A percentile compares a stretch with the other conserved stretches of the same genome.
Conservation (phyloP, 78 protist genomes). For the Speleostelium caveatum region DNA sequence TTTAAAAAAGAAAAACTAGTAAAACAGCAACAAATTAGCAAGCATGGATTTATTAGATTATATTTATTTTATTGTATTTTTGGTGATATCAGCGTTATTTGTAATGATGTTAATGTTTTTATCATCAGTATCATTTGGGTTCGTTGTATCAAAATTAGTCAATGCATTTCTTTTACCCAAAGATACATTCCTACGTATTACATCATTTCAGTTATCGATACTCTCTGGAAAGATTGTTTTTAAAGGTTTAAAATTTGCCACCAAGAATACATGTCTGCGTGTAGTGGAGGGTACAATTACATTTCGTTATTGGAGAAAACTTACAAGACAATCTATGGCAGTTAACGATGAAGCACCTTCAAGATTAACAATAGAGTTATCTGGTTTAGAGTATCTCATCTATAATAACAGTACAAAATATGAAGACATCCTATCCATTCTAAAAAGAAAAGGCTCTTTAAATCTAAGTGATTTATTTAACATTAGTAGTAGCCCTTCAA, state of each 20-base stretch:
- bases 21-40: too few relatives aligned
- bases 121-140: slow-evolving; percentile 62
- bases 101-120: slow-evolving; percentile 57
- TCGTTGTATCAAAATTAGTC: slow-evolving; percentile 43
- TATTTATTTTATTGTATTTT: slow-evolving; percentile 49
- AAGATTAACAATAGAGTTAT: slow-evolving; percentile 24
- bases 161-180: slow-evolving; percentile 48
- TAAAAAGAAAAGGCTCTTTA: neutral
- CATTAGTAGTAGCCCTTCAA: neutral
- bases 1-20: too few relatives aligned
- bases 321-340: slow-evolving; percentile 31
- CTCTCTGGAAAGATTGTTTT: slow-evolving; percentile 46
- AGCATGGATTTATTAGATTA: slow-evolving; percentile 30
- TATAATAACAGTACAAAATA: slow-evolving; percentile 67
- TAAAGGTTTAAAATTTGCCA: slow-evolving; percentile 65
- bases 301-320: slow-evolving; percentile 56
- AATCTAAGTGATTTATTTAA: slow-evolving; percentile 7
- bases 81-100: slow-evolving; percentile 51
- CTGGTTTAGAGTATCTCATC: slow-evolving; percentile 75
- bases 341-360: slow-evolving; percentile 35
- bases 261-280: slow-evolving; percentile 53
- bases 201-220: slow-evolving; percentile 46
- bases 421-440: slow-evolving; percentile 59
- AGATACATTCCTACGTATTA: slow-evolving; percentile 37
- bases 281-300: slow-evolving; percentile 54